These are phyloP conservation scores for Echinochloa phyllopogon DNA, from an alignment of 176 grass and related monocot genomes.

Conservation along the genomic window DNA sequence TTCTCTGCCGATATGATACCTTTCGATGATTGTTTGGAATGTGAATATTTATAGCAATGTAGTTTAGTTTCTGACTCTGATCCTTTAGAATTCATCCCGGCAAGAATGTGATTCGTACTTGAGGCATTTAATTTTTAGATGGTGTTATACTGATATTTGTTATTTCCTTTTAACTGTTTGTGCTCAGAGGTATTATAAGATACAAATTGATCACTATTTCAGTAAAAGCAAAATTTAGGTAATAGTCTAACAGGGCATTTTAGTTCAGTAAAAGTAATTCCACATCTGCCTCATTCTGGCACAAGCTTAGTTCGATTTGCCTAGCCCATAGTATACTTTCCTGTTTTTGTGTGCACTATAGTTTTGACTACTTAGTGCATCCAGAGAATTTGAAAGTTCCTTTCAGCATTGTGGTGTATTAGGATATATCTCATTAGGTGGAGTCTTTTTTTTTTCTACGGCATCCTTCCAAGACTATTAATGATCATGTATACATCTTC, in stretches of 20 bases:
- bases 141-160: neutral
- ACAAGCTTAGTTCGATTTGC: neutral
- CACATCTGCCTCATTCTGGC: neutral
- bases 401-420: neutral
- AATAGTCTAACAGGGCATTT: neutral
- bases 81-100: neutral
- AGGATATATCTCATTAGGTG: neutral
- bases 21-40: neutral
- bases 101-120: neutral
- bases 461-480: neutral
- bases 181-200: slow-evolving; percentile 16
- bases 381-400: neutral
- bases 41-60: neutral
- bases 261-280: neutral
- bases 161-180: neutral
- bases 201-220: neutral
- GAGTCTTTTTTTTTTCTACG: neutral
- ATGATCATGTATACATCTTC: neutral
- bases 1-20: neutral
- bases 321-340: neutral
- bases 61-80: neutral
- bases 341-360: neutral
- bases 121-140: slow-evolving; percentile 6
- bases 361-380: slow-evolving; percentile 6
- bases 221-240: slow-evolving; percentile 9